phyloP scores from a whole-genome alignment of 192 early-diverging fungal species.

The Neocallimastix lanati region DNA sequence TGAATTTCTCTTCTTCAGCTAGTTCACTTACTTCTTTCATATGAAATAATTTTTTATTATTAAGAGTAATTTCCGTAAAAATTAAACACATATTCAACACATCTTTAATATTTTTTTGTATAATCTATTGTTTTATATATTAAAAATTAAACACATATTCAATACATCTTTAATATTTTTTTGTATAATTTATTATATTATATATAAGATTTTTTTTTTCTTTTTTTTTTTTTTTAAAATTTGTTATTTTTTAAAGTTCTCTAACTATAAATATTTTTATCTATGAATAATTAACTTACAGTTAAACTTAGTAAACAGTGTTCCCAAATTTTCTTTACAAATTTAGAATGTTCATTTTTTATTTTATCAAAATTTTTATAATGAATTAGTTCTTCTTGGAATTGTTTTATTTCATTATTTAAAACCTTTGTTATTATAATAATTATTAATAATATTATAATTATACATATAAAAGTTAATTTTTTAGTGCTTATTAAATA shows the following conservation, averaged over 20 bases:
- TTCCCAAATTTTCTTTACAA: background rate
- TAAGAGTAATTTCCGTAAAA: background rate
- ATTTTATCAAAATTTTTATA: background rate
- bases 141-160: too few relatives aligned
- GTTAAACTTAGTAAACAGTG: background rate
- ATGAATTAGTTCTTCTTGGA: background rate
- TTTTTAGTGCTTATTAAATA: too few relatives aligned
- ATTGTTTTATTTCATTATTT: background rate
- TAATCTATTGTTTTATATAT: too few relatives aligned
- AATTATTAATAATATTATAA: too few relatives aligned
- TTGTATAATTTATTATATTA: too few relatives aligned
- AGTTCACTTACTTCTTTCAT: background rate
- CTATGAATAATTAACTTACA: too few relatives aligned
- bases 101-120: background rate
- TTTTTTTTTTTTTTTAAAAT: too few relatives aligned
- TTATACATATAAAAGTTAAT: too few relatives aligned
- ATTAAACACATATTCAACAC: background rate
- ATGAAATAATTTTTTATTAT: background rate
- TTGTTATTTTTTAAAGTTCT: too few relatives aligned
- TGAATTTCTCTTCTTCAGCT: background rate
- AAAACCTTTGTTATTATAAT: background rate
- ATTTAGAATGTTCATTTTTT: background rate
- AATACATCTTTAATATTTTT: too few relatives aligned
- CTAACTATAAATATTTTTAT: too few relatives aligned
- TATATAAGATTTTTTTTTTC: too few relatives aligned